Evolutionary conservation across 2,329 filamentous ascomycete species (phyloP), one percentile per base, ranked within the genome.

Genomic region (Penicillium oxalicum): DNA sequence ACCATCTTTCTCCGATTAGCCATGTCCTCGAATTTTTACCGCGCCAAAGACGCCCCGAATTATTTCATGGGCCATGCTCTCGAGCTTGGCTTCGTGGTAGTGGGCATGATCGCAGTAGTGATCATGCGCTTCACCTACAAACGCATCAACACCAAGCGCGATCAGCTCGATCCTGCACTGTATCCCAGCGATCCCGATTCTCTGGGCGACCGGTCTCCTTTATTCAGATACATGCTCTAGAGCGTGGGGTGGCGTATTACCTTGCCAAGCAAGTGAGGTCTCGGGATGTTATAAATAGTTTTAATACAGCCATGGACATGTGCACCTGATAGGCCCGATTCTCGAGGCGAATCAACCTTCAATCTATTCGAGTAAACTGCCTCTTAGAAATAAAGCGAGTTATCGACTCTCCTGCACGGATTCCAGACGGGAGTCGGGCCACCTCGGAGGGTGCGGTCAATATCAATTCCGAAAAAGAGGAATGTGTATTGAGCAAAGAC

Each of bases 11-110:
- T 49, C 7, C 40, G 52, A 12, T 52, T 50, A 69, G 84, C 83
- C 1, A 85, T 87, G 78, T 81, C 83, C 0, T 83, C 82, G 4
- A 88, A 88, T 59, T 87, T 88, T 58, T 88, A 88, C 58, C 76
- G 83, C 9, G 50, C 63, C 0, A 58, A 68, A 42, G 77, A 79
- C 53, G 64, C 68, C 1, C 77, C 77, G 0, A 68, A 70, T 18
- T 80, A 78, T 50, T 65, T 72, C 4, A 69, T 78, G 2, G 77
- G 77, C 0, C 77, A 80, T 55, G 68, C 71, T 2, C 62, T 79
- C 9, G 76, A 78, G 44, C 70, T 79, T 11, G 76, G 67, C 0
- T 78, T 79, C 43, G 72, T 76, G 24, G 60, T 66, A 2, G 65
- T 69, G 3, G 77, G 77, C 9, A 68, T 78, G 24, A 52, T 74